Evolutionary conservation across 495 filamentous ascomycete species (phyloP), one percentile per base, ranked within the genome.

Genomic region (Delitschia confertaspora): DNA sequence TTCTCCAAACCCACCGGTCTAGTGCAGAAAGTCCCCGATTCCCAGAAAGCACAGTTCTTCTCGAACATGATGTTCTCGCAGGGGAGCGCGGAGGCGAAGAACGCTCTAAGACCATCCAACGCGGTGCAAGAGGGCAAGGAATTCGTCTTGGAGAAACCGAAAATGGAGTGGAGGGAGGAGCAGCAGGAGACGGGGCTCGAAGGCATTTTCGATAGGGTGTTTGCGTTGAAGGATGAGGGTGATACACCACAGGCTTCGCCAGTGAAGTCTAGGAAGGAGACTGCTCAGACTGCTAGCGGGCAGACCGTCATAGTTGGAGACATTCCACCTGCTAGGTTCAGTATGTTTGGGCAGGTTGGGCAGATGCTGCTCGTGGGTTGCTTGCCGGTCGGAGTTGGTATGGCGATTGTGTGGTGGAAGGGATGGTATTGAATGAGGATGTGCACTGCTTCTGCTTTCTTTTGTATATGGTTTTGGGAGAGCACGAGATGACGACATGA

Each of bases 171-270:
- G 37, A 23, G 30, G 32, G 38, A 47, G 22, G 49, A 30, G 18
- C n/a, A n/a, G n/a, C n/a, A 45, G 35, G 30, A 20, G 14, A 53
- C 43, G 14, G 49, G 49, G 11, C 18, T 53, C 11, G 49, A 53
- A 26, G 37, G 47, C 26, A 33, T 11, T 6, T 53, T 53, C 40
- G 39, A 44, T 33, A 16, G n/a, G 7, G 25, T 45, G 9, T 45
- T 45, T 23, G 34, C 33, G 18, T 25, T 33, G n/a, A n/a, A n/a
- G n/a, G n/a, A n/a, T n/a, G n/a, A n/a, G n/a, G n/a, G n/a, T n/a
- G n/a, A n/a, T n/a, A n/a, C n/a, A n/a, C n/a, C n/a, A n/a, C n/a
- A n/a, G n/a, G n/a, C n/a, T n/a, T n/a, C n/a, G n/a, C n/a, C n/a
- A n/a, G n/a, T n/a, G n/a, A n/a, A n/a, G n/a, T n/a, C n/a, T n/a